Evolutionary conservation across 306 rosid genomes (phyloP).

Genomic region (Dalbergia cultrata): DNA sequence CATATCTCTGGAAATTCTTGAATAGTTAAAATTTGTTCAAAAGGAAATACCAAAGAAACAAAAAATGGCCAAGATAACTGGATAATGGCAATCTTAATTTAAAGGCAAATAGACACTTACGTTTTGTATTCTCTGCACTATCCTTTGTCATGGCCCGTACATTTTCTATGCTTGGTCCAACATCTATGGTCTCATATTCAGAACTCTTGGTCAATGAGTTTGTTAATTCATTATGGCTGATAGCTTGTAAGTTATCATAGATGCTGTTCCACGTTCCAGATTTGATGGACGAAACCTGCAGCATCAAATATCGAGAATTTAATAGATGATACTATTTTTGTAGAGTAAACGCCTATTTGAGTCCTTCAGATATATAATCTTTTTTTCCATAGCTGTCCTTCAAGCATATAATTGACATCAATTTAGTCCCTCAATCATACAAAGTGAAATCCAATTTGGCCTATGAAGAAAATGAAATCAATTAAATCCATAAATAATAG

Average conservation of each 20-base stretch:
- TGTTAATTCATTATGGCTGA: slow-evolving; percentile 54
- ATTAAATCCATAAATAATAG: neutral
- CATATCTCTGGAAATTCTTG: slow-evolving; percentile 11
- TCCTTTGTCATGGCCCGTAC: slow-evolving; percentile 36
- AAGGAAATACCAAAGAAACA: slow-evolving; percentile 12
- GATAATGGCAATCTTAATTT: slow-evolving; percentile 21
- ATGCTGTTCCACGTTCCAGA: slow-evolving; percentile 89
- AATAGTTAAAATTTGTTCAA: slow-evolving; percentile 9
- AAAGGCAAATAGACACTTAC: slow-evolving; percentile 59
- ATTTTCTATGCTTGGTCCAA: slow-evolving; percentile 67
- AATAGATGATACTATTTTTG: slow-evolving; percentile 23
- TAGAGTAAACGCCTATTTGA: neutral
- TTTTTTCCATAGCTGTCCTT: too few species aligned
- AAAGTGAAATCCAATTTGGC: neutral
- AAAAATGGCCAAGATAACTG: slow-evolving; percentile 18
- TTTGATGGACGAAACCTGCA: slow-evolving; percentile 80
- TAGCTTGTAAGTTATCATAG: slow-evolving; percentile 76
- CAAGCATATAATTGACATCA: neutral
- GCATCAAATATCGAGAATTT: slow-evolving; percentile 12
- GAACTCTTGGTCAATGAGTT: slow-evolving; percentile 55
- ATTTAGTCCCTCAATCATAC: neutral
- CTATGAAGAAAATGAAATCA: neutral
- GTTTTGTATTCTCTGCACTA: slow-evolving; percentile 37
- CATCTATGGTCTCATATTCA: slow-evolving; percentile 64
- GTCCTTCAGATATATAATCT: neutral